Conservation (phyloP, 192 early-diverging fungal genomes). For the Kickxella alabastrina region DNA sequence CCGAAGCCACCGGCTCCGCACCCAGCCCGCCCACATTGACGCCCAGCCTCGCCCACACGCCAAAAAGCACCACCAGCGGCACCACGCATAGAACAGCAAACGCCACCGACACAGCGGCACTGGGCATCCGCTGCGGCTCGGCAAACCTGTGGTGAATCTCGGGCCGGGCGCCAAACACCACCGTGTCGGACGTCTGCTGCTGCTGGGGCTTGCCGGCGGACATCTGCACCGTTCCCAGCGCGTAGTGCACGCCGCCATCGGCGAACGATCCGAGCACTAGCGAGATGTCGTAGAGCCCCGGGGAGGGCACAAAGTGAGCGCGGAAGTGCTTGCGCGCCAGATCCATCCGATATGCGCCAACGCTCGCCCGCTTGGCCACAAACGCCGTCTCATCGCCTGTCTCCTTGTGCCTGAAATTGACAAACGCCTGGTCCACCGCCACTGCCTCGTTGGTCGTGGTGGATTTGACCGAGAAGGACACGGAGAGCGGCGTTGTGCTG, state of each 20-base stretch:
- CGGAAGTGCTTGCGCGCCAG: conserved; percentile 37
- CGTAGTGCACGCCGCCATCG: conserved; percentile 28
- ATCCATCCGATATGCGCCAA: conserved; percentile 28
- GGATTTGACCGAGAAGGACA: conserved; percentile 17
- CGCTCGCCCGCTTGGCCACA: conserved; percentile 15
- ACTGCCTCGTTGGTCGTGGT: conserved; percentile 3
- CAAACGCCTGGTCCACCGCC: conserved; percentile 38
- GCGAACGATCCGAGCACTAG: conserved; percentile 40
- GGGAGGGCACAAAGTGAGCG: conserved; percentile 11
- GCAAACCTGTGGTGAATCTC: conserved; percentile 48
- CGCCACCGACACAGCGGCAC: conserved; percentile 25
- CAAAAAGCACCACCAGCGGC: conserved; percentile 23
- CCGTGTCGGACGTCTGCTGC: background rate
- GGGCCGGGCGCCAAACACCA: conserved; percentile 16
- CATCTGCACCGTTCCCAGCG: conserved; percentile 30
- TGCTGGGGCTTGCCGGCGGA: conserved; percentile 3
- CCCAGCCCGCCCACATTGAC: conserved; percentile 25
- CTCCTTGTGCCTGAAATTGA: conserved; percentile 28
- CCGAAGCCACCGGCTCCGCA: conserved; percentile 18
- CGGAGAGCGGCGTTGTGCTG: conserved; percentile 26
- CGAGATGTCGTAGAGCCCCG: conserved; percentile 27
- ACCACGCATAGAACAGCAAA: conserved; percentile 19
- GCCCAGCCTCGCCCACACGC: conserved; percentile 36
- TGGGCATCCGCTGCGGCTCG: conserved; percentile 41
- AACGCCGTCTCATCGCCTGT: conserved; percentile 27